Percentiles rank a stretch among this genome's conserved stretches.
phyloP scores from a whole-genome alignment of 352 stramenopile species.

The Thalassiosira mediterranea region DNA sequence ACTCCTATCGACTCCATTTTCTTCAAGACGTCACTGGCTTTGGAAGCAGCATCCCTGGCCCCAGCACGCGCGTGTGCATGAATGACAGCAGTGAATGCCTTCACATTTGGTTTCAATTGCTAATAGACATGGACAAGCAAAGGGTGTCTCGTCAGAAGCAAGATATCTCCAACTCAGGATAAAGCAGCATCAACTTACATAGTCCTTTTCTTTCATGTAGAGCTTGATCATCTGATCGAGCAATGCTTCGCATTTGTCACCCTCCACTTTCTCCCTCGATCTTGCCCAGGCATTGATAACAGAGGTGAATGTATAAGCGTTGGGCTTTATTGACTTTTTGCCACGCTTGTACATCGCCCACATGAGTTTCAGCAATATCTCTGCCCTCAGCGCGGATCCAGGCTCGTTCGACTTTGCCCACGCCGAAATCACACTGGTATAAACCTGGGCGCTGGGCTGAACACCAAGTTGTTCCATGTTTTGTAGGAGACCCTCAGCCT shows the following conservation, averaged over 20 bases:
- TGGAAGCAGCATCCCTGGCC: conserved; percentile 36
- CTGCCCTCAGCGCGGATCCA: conserved; percentile 51
- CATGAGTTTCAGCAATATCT: conserved; percentile 59
- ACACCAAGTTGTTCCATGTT: conserved; percentile 55
- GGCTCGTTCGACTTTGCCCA: conserved; percentile 46
- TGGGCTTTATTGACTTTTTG: conserved; percentile 52
- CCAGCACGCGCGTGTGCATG: conserved; percentile 48
- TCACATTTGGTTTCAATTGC: conserved; percentile 57
- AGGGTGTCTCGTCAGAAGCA: too few relatives aligned
- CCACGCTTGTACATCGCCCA: conserved; percentile 53
- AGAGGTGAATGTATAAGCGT: conserved; percentile 47
- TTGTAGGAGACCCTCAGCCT: conserved; percentile 60
- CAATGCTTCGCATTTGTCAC: conserved; percentile 37
- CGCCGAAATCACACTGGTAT: conserved; percentile 55
- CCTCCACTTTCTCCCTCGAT: conserved; percentile 33
- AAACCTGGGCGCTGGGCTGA: conserved; percentile 43
- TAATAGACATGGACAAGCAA: too few relatives aligned
- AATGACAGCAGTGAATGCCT: conserved; percentile 61
- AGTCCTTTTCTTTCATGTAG: conserved; percentile 27
- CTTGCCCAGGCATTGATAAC: conserved; percentile 61
- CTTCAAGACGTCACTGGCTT: conserved; percentile 51
- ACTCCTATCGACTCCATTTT: conserved; percentile 50
- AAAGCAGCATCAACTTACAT: too few relatives aligned
- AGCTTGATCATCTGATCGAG: conserved; percentile 47
- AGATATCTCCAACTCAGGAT: too few relatives aligned